Base-by-base conservation (phyloP, 2,329 filamentous ascomycete species). In the Exserohilum turcica region DNA sequence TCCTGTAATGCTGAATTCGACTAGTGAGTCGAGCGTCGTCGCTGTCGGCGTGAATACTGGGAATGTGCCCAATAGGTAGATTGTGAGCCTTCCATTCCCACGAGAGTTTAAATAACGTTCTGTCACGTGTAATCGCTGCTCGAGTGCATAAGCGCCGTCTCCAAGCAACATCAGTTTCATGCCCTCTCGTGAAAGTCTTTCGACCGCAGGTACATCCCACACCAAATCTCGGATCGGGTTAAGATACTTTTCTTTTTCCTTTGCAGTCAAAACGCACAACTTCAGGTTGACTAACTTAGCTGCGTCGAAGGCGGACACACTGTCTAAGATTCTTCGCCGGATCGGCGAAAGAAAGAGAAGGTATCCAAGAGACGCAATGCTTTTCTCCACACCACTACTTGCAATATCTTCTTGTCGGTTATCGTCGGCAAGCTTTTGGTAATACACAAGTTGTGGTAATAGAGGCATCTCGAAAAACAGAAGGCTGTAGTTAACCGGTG, bases 211-310 rank as follows among this genome's bases (percentile, higher is more conserved):
- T 5, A 36, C 19, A 18, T 45, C 16, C 32, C 21, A 45, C 18
- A 45, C 19, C n/a, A 45, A n/a, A 45, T 45, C 43, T 15, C 21
- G 32, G 6, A 45, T 18, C 19, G 43, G 43, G 12, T 45, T 28
- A 6, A 45, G 43, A 45, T 45, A 45, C 16, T 8, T 13, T 13
- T 27, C 21, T 18, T 13, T 36, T 37, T 45, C 43, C 19, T 15
- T 36, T 13, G 13, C 10, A 13, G 19, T 37, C 12, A 45, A 10
- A 10, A 28, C 19, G 6, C 21, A 37, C 4, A 36, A 10, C 13
- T 12, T 3, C 3, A 28, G 37, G 19, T 28, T 3, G 2, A 19
- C 43, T 31, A 45, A 21, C 32, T 45, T 45, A 16, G 43, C 21
- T 12, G 15, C 32, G 6, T 45, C 32, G 9, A 36, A 45, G 5